These are phyloP conservation scores for Fomes fomentarius DNA, from an alignment of 1,284 basidiomycete species.

Conservation along the genomic window DNA sequence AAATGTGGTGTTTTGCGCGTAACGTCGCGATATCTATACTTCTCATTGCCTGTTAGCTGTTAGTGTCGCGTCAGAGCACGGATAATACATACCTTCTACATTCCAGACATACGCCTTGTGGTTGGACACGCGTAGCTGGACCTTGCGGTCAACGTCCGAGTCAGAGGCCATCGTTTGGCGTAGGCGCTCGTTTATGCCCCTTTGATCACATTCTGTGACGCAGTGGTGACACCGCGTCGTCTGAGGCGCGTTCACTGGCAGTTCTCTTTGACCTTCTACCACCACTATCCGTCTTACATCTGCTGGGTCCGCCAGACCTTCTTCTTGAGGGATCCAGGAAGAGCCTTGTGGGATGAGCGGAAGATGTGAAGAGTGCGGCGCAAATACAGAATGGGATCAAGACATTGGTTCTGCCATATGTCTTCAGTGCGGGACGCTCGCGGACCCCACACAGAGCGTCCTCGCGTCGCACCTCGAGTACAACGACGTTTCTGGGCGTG, in stretches of 20 bases:
- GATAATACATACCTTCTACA: conserved; percentile 58
- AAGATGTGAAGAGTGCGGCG: conserved; percentile 56
- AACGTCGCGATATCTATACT: conserved; percentile 75
- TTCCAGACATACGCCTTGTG: conserved; percentile 79
- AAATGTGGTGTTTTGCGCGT: conserved; percentile 81
- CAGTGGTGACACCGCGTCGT: not conserved
- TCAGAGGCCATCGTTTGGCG: conserved; percentile 20
- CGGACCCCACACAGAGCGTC: conserved; percentile 58
- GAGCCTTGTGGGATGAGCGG: conserved; percentile 31
- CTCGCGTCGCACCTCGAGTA: conserved; percentile 50
- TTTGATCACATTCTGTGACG: conserved; percentile 10
- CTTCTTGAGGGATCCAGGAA: not conserved
- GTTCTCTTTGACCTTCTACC: conserved; percentile 1
- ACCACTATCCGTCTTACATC: conserved; percentile 4
- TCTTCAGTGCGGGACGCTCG: conserved; percentile 65
- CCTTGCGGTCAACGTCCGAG: conserved; percentile 20
- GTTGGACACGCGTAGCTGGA: conserved; percentile 63
- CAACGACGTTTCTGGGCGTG: conserved; percentile 33
- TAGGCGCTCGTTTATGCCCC: conserved; percentile 9
- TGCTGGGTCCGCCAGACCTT: not conserved
- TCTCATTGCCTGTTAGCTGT: conserved; percentile 23
- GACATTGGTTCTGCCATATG: conserved; percentile 65
- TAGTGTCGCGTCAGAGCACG: conserved; percentile 4
- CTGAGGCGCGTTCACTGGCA: not conserved
- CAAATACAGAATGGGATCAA: conserved; percentile 54